phyloP scores from a whole-genome alignment of 192 early-diverging fungal genomes.

The Diversispora eburnea region DNA sequence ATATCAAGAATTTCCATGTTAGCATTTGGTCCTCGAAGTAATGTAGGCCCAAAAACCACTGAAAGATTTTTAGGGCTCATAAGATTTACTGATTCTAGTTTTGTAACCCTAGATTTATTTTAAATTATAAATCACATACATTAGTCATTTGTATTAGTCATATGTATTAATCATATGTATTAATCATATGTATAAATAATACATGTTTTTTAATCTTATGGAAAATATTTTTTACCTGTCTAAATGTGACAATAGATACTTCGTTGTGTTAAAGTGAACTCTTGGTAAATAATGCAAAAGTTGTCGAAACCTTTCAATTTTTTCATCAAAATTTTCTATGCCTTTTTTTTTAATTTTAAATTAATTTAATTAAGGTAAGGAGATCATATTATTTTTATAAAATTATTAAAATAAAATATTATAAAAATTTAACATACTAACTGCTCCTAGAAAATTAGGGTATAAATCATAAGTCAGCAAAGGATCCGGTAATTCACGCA shows the following conservation, averaged over 20 bases:
- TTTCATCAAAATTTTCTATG: conserved; percentile 34
- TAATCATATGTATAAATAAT: too few species aligned
- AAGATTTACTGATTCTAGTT: conserved; percentile 63
- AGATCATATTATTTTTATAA: conserved; percentile 1
- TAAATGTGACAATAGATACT: conserved; percentile 60
- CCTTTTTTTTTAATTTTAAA: conserved; percentile 27
- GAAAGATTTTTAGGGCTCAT: conserved; percentile 92
- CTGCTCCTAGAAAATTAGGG: conserved; percentile 58
- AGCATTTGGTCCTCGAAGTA: conserved; percentile 65
- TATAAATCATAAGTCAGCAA: conserved; percentile 70
- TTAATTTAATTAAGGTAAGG: conserved; percentile 7
- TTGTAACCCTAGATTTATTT: conserved; percentile 48
- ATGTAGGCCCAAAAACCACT: conserved; percentile 90
- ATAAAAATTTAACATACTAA: conserved; percentile 32
- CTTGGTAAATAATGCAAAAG: conserved; percentile 54
- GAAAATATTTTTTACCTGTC: conserved; percentile 37
- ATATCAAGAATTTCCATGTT: conserved; percentile 68
- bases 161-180: too few species aligned
- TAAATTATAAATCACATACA: background rate
- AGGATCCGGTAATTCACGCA: conserved; percentile 72
- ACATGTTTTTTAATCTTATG: background rate
- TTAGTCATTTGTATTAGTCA: too few species aligned
- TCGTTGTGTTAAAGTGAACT: conserved; percentile 61
- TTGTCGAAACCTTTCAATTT: conserved; percentile 45
- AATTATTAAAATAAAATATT: background rate